Base-by-base conservation (phyloP, 148 eudicot species). In the Bassia scoparia region DNA sequence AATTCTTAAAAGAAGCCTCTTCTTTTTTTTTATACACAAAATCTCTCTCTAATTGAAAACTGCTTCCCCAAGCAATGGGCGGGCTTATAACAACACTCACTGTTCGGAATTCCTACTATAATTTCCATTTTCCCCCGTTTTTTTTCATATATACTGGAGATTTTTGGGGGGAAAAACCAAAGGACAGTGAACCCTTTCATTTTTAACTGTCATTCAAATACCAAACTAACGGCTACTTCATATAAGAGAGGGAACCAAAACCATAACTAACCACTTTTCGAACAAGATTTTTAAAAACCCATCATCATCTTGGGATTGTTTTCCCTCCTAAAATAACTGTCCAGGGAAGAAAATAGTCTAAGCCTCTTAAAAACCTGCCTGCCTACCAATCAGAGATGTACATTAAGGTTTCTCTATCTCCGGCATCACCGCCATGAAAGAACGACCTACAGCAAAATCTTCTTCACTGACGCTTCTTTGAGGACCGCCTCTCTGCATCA, bases 381-480 rank as follows among this genome's bases (percentile, higher is more conserved):
- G 65, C 72, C 68, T 67, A 63, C 75, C 75, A 77, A 64, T 64
- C 50, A 61, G 66, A 43, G 53, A 75, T 67, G 58, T 67, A 75
- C 49, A 38, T 56, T 16, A 7, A 37, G 44, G 5, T 65, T 29
- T 41, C 68, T 38, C 31, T 24, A 43, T 49, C 17, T 38, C 7
- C 50, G 38, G 46, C 27, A 44, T 31, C 65, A 20, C 77, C 65
- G 13, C 77, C 81, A 70, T 70, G 38, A 44, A 55, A 14, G 27
- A 60, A 72, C 61, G 41, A 12, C 55, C 7, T 33, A 37, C 73
- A 67, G 33, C 54, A 30, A 30, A 41, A 33, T 17, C 33, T 38
- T 48, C 78, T 43, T 80, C 76, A 81, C 21, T 67, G 77, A 73
- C 78, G 89, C 85, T 89, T 87, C 85, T 86, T 89, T 0, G 90